Evolutionary conservation across 2,329 filamentous ascomycete genomes (phyloP).

Genomic region (Colletotrichum truncatum): DNA sequence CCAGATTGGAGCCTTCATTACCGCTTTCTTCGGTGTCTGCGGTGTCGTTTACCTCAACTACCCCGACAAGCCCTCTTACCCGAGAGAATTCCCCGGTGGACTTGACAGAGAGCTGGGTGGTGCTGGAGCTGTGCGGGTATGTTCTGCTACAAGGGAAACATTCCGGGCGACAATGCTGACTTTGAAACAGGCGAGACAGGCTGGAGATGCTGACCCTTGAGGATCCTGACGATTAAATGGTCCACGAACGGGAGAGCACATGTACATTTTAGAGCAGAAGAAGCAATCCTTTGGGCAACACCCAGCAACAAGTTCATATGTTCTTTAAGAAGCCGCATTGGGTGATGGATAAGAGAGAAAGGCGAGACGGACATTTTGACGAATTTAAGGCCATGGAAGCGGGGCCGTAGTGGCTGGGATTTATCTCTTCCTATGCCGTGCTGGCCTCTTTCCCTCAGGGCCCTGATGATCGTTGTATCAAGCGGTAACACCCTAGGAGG

Average conservation of each 20-base stretch:
- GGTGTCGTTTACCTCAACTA: conserved; percentile 76
- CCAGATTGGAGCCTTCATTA: conserved; percentile 75
- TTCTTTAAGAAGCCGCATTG: background rate
- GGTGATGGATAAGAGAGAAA: too few species aligned
- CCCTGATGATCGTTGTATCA: too few species aligned
- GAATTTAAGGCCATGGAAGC: too few species aligned
- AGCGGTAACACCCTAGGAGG: too few species aligned
- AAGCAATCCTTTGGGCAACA: conserved; percentile 19
- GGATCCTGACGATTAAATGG: background rate
- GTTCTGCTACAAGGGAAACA: conserved; percentile 44
- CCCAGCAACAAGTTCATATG: conserved; percentile 25
- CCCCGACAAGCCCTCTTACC: conserved; percentile 75
- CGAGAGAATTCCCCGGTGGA: conserved; percentile 77
- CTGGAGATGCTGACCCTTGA: conserved; percentile 64
- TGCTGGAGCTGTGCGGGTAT: conserved; percentile 70
- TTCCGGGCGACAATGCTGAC: conserved; percentile 17
- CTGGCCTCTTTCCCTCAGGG: too few species aligned
- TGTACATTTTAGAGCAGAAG: conserved; percentile 31
- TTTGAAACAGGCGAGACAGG: conserved; percentile 57
- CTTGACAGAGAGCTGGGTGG: conserved; percentile 81
- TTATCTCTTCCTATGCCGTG: too few species aligned
- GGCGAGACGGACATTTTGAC: too few species aligned
- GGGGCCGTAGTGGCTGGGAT: too few species aligned
- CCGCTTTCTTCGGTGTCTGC: conserved; percentile 69
- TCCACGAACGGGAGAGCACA: conserved; percentile 17